Base-by-base conservation (phyloP, 106 monocot genomes). In the Platanthera guangdongensis region DNA sequence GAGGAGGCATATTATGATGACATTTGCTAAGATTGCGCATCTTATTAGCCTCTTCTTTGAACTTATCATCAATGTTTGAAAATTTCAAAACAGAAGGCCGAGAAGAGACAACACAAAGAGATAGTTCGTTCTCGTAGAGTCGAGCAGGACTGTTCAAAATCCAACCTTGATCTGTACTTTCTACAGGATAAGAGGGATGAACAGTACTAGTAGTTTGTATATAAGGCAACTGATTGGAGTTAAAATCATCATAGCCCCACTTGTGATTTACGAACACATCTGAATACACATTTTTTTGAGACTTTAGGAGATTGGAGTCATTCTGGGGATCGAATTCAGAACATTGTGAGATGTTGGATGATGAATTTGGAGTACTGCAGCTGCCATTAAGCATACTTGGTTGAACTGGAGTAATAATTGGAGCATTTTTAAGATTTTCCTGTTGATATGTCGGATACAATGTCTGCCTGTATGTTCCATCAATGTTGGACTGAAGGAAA, bases 161-260 rank as follows among this genome's bases (percentile, higher is more conserved):
- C 86, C 86, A 88, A 2, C 76, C 62, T 51, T 68, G 51, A 16
- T 80, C 82, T 0, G 80, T 80, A 57, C 70, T 72, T 71, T 81
- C 90, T 7, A 63, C 6, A 12, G 86, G 93, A 76, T 75, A 86
- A 3, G 86, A 86, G 64, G 93, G 93, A 15, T 28, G 75, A 65
- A 93, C 83, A 9, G 46, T 76, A 51, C 77, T 85, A 7, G 67
- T 57, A 52, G 75, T 78, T 80, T 75, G 85, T 18, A 28, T 60
- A n/a, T 60, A 32, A 50, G 77, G 48, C 0, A 28, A 30, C 46
- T 84, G 84, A 64, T 76, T 51, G 12, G 50, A 75, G 12, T 71
- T 9, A 16, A 76, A 8, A 18, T 84, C 80, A 77, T 74, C 82
- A 80, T 55, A 79, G 30, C 32, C n/a, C 81, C 68, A 78, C 64